These are phyloP conservation scores for Tricholoma sp. DNA, from an alignment of 768 basidiomycete genomes.

Conservation along the genomic window DNA sequence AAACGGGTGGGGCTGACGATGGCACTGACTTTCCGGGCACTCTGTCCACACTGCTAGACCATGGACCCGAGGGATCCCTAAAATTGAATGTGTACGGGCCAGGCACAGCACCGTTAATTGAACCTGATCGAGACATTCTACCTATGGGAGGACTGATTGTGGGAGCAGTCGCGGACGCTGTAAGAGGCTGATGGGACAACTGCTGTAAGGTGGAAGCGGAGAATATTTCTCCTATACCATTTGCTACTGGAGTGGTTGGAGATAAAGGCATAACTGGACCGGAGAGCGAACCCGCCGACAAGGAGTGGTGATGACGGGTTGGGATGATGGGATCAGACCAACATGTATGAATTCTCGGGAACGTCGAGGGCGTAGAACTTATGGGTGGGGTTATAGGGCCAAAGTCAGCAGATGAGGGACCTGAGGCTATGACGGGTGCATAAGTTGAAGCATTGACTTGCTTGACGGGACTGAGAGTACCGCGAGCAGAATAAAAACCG, in stretches of 20 bases:
- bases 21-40: slow-evolving; percentile 4
- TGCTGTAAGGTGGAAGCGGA: slow-evolving; percentile 16
- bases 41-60: slow-evolving; percentile 12
- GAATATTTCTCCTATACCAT: slow-evolving; percentile 14
- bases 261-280: slow-evolving; percentile 14
- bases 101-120: slow-evolving; percentile 41
- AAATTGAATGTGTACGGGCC: slow-evolving; percentile 31
- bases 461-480: slow-evolving; percentile 25
- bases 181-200: slow-evolving; percentile 13
- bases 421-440: slow-evolving; percentile 18
- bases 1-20: slow-evolving; percentile 9
- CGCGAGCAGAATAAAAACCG: slow-evolving; percentile 23
- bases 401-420: slow-evolving; percentile 18
- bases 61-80: slow-evolving; percentile 16
- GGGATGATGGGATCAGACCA: slow-evolving; percentile 37
- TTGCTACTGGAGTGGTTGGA: slow-evolving; percentile 13
- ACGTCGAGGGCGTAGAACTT: slow-evolving; percentile 17
- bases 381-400: slow-evolving; percentile 11
- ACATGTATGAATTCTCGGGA: slow-evolving; percentile 27
- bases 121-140: slow-evolving; percentile 54
- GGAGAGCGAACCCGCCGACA: slow-evolving; percentile 34
- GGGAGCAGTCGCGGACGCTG: slow-evolving; percentile 9
- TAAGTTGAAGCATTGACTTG: slow-evolving; percentile 17
- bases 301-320: slow-evolving; percentile 37
- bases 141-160: slow-evolving; percentile 38